These are phyloP conservation scores for Linnemannia schmuckeri DNA, from an alignment of 192 early-diverging fungal species.

Conservation along the genomic window DNA sequence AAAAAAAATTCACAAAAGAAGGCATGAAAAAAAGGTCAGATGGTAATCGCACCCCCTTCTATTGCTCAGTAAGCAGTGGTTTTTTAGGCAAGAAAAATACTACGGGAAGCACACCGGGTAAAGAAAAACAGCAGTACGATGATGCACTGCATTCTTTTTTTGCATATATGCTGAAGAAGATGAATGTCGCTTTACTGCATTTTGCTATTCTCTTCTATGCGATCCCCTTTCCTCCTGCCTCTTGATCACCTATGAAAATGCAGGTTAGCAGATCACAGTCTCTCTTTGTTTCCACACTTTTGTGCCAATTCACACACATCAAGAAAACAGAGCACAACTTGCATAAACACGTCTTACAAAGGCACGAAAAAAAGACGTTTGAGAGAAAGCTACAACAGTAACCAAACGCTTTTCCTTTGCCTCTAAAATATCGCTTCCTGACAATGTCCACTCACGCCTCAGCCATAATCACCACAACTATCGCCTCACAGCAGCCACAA, in stretches of 20 bases:
- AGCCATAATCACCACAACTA: background rate
- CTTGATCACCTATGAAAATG: background rate
- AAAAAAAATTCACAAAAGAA: background rate
- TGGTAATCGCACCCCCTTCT: background rate
- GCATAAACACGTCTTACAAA: background rate
- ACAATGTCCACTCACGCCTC: too few relatives aligned
- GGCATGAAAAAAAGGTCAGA: slow-evolving; percentile 2
- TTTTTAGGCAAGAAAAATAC: background rate
- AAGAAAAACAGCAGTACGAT: background rate
- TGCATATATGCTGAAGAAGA: background rate
- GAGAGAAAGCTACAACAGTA: too few relatives aligned
- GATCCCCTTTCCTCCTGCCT: too few relatives aligned
- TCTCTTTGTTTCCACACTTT: background rate
- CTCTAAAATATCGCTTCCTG: too few relatives aligned
- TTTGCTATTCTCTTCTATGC: background rate
- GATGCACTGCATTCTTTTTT: background rate
- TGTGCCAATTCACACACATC: background rate
- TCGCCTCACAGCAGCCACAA: background rate
- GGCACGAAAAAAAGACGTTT: too few relatives aligned
- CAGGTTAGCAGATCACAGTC: slow-evolving; percentile 1
- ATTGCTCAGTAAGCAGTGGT: background rate
- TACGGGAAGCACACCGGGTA: background rate
- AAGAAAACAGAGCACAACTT: background rate
- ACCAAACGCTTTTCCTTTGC: too few relatives aligned
- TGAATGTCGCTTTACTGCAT: background rate